Evolutionary conservation across 2,329 filamentous ascomycete genomes (phyloP), one percentile per base, ranked within the genome.

Genomic region (Lecanicillium sp.): DNA sequence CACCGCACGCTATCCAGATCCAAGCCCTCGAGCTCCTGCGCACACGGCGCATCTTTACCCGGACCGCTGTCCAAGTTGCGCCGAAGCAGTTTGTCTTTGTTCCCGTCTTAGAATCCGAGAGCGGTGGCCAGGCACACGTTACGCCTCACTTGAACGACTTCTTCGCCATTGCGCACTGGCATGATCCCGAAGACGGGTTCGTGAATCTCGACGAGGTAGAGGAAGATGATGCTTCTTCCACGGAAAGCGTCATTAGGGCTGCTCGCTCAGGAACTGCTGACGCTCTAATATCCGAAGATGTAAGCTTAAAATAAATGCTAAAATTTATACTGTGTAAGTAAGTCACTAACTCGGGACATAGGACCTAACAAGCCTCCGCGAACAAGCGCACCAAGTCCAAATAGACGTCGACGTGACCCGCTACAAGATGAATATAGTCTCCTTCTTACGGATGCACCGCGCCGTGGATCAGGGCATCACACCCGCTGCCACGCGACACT

Each of bases 101-200:
- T 20, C 82, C 85, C 2, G 64, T 94, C n/a, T 64, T 88, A 2
- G 66, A 60, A 15, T 69, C 68, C 2, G 55, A 56, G 27, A 59
- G 61, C 29, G 67, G 67, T 3, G 68, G 71, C 28, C 53, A 63
- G 31, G 64, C 68, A 4, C 65, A 63, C 35, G 65, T 81, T 35
- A 71, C 67, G 16, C 61, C 59, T 22, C 72, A 86, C 48, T 55
- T 82, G 58, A 94, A 88, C 51, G 87, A 96, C 43, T 78, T 85
- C 46, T 82, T 96, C 48, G 86, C 88, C 55, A 80, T 96, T 42
- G 90, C 85, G 1, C 89, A 96, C 58, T 85, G 80, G 64, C 88
- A 96, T 52, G 73, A 81, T 41, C 70, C 73, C 0, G 68, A 74
- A 2, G 78, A 90, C 54, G 85, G 83, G 0, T 83, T 88, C 45